phyloP scores from a whole-genome alignment of 768 basidiomycete genomes.

The Boletus reticuloceps region DNA sequence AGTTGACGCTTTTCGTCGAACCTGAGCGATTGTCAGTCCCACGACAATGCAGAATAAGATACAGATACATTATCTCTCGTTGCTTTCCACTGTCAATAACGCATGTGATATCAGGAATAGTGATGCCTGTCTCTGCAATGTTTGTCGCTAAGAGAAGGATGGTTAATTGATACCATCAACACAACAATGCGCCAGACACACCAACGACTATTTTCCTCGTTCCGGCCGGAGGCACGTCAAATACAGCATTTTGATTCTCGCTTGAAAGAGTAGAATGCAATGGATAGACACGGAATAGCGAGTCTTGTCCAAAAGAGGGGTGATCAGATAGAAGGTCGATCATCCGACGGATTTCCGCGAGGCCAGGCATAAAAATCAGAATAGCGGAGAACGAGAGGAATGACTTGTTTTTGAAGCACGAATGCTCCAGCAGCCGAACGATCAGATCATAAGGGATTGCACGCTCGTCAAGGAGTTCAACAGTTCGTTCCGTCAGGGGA shows the following conservation, averaged over 20 bases:
- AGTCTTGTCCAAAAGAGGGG: slow-evolving; percentile 57
- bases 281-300: slow-evolving; percentile 73
- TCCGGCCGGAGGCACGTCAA: slow-evolving; percentile 79
- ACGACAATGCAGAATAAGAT: neutral
- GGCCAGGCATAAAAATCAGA: slow-evolving; percentile 91
- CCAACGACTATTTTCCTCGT: slow-evolving; percentile 93
- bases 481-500: slow-evolving; percentile 63
- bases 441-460: slow-evolving; percentile 92
- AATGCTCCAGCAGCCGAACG: slow-evolving; percentile 71
- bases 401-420: slow-evolving; percentile 67
- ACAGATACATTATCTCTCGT: slow-evolving; percentile 79
- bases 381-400: slow-evolving; percentile 69
- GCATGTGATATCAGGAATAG: slow-evolving; percentile 96
- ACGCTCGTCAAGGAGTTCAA: slow-evolving; percentile 85
- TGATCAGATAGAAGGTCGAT: slow-evolving; percentile 82
- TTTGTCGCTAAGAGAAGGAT: slow-evolving; percentile 61
- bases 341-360: slow-evolving; percentile 89
- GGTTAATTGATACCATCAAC: neutral
- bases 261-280: slow-evolving; percentile 92
- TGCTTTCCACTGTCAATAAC: slow-evolving; percentile 95
- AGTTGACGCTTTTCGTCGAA: slow-evolving; percentile 98
- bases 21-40: slow-evolving; percentile 35
- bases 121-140: slow-evolving; percentile 96
- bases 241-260: slow-evolving; percentile 88
- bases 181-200: slow-evolving; percentile 28